Percentiles rank a stretch among this genome's conserved stretches.
Evolutionary conservation across 495 filamentous ascomycete species (phyloP).

Genomic region (Extremus antarcticus): DNA sequence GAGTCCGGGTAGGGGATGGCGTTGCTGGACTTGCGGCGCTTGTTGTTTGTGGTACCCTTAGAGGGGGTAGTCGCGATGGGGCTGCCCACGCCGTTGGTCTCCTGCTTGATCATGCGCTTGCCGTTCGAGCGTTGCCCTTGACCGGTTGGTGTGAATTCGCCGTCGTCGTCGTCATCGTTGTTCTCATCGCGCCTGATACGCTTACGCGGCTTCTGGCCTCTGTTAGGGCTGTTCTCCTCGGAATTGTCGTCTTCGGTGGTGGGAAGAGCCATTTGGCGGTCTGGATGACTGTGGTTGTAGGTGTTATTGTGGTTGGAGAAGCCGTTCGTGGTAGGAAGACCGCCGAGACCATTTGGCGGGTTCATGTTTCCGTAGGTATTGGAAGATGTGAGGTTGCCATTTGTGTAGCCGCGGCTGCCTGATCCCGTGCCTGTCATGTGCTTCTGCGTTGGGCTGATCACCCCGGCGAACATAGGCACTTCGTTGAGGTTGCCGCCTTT

Average conservation of each 20-base stretch:
- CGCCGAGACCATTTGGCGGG: constrained; percentile 1
- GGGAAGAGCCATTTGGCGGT: neutral
- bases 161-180: neutral
- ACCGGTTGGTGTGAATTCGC: neutral
- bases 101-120: neutral
- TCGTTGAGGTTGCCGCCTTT: constrained; percentile 15
- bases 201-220: neutral
- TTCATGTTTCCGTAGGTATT: constrained; percentile 10
- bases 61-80: neutral
- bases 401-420: neutral
- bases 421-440: neutral
- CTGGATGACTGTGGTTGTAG: neutral
- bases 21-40: neutral
- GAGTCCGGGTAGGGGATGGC: neutral
- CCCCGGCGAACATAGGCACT: constrained; percentile 13
- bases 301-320: constrained; percentile 29
- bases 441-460: constrained; percentile 26
- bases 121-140: no score
- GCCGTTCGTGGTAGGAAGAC: constrained; percentile 15
- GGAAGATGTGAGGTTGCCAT: constrained; percentile 35
- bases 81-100: no score
- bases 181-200: neutral
- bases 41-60: neutral
- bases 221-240: neutral
- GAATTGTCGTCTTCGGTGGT: neutral